Percentiles rank a stretch among this genome's conserved stretches.
phyloP scores from a whole-genome alignment of 2,329 filamentous ascomycete genomes.

The Pyrenophora teres region DNA sequence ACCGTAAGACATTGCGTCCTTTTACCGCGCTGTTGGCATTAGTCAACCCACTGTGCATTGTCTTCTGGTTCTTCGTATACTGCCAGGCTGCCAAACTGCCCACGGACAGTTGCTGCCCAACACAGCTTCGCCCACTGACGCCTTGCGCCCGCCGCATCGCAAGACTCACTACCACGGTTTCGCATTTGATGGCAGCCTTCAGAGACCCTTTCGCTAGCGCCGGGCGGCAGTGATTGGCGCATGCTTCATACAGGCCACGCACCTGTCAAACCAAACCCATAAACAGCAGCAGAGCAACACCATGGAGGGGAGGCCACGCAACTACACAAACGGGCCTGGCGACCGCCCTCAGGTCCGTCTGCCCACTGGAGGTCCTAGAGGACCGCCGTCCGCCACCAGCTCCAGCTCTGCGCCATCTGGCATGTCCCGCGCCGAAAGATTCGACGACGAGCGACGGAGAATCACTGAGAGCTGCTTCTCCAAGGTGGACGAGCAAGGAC shows the following conservation, averaged over 20 bases:
- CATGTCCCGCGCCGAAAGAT: slow-evolving; percentile 72
- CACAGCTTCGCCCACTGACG: slow-evolving; percentile 9
- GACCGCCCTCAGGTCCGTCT: slow-evolving; percentile 33
- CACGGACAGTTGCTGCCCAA: slow-evolving; percentile 2
- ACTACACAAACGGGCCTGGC: slow-evolving; percentile 35
- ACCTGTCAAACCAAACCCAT: not conserved
- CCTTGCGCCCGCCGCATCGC: slow-evolving; percentile 14
- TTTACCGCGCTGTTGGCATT: slow-evolving; percentile 11
- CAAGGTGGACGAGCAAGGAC: slow-evolving; percentile 85
- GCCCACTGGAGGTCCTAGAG: slow-evolving; percentile 33
- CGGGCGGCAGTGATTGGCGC: slow-evolving; percentile 14
- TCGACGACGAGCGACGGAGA: slow-evolving; percentile 94
- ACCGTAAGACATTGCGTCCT: slow-evolving; percentile 17
- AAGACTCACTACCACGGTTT: slow-evolving; percentile 19
- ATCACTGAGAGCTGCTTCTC: slow-evolving; percentile 94
- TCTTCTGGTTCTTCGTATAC: not conserved
- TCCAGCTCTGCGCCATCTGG: slow-evolving; percentile 29
- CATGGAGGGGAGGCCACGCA: slow-evolving; percentile 45
- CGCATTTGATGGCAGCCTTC: slow-evolving; percentile 28
- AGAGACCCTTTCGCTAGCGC: slow-evolving; percentile 20
- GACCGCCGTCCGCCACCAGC: slow-evolving; percentile 33
- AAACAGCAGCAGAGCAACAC: slow-evolving; percentile 5
- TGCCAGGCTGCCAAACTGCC: not conserved
- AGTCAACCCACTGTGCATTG: slow-evolving; percentile 6
- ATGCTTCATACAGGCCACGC: not conserved